These are phyloP conservation scores for Moricandia moricandioides DNA, from an alignment of 345 rosid genomes.

Conservation along the genomic window DNA sequence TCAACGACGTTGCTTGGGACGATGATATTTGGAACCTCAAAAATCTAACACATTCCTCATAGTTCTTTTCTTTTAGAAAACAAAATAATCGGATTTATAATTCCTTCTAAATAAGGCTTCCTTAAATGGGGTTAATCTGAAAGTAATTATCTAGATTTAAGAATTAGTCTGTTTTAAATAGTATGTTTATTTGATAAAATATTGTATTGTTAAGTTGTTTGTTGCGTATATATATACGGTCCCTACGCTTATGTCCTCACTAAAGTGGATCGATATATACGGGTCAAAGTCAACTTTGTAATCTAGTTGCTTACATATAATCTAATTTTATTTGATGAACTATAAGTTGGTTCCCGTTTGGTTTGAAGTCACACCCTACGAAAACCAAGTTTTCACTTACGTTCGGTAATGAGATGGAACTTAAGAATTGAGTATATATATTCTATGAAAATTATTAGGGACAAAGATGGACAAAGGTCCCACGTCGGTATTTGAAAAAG, in stretches of 20 bases:
- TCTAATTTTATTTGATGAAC: background rate
- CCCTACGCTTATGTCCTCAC: too few species aligned
- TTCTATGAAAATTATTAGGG: too few species aligned
- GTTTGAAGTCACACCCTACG: background rate
- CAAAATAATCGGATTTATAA: background rate
- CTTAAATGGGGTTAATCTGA: background rate
- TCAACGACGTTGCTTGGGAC: conserved; percentile 60
- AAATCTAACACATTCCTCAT: conserved; percentile 33
- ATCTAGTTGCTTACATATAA: background rate
- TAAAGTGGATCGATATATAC: too few species aligned
- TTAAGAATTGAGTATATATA: background rate
- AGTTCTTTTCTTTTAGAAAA: background rate
- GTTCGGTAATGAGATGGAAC: background rate
- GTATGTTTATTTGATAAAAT: background rate
- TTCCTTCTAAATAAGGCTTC: background rate
- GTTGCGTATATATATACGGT: background rate
- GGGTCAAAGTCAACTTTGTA: background rate
- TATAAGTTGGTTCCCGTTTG: background rate
- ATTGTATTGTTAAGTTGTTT: background rate
- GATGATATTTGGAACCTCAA: conserved; percentile 70
- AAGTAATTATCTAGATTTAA: background rate
- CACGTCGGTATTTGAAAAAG: too few species aligned
- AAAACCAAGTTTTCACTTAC: background rate
- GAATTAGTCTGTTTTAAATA: background rate
- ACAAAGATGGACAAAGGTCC: too few species aligned